Base-by-base conservation (phyloP, 371 early-diverging fungal species). In the Choanephora cucurbitarum region DNA sequence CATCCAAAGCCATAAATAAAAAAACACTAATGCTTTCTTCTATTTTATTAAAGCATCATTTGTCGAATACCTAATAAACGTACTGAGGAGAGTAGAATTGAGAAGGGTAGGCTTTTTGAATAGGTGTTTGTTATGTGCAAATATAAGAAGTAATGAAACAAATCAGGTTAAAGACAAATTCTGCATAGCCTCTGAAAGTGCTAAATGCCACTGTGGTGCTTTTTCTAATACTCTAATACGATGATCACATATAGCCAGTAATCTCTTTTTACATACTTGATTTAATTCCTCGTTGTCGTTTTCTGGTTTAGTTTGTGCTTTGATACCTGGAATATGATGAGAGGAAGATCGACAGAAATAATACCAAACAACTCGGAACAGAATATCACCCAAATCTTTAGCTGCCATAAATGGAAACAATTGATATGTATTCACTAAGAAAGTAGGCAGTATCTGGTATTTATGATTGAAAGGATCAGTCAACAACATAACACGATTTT, bases 341-440 rank as follows among this genome's bases (percentile, higher is more conserved):
- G 52, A 37, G 0, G 64, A 46, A 40, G 62, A 57, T 51, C 52
- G 66, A 13, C 77, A 56, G n/a, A 72, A 22, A 52, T 62, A 74
- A 2, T 68, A 66, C 78, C 78, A 78, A 18, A 74, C 49, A 6
- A 64, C 58, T 40, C 64, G 60, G 47, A 69, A 62, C 8, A 78
- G 49, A 1, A 72, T 40, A 24, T 62, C 55, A 4, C 75, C 78
- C 23, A 78, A 31, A 6, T 78, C 73, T 24, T 69, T 45, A 1
- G 66, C 66, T 15, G 71, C 64, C 55, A 78, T 47, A 44, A 68
- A 69, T 1, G 75, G 67, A 22, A 74, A 59, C n/a, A 78, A 53
- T 1, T 57, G 60, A 43, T 69, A 53, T 10, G 52, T 18, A 32
- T 71, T 24, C 1, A 58, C 53, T 5, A 71, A 42, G 5, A 63